Base-by-base conservation (phyloP, 2,329 filamentous ascomycete species). In the Ophiocordyceps sinensis region DNA sequence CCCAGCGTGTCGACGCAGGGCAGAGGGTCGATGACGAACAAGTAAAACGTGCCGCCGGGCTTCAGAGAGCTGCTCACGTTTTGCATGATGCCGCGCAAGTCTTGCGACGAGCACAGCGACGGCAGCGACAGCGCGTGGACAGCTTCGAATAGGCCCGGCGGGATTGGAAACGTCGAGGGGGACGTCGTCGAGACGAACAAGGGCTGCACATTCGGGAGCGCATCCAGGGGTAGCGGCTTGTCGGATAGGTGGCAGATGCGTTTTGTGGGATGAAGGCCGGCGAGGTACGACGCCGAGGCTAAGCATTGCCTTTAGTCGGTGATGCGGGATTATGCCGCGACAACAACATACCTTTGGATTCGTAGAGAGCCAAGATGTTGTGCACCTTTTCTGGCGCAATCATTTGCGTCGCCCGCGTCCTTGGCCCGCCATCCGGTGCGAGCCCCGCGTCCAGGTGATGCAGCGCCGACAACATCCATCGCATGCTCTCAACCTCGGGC, bases 21-120 rank as follows among this genome's bases (percentile, higher is more conserved):
- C 8, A 71, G 60, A 0, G 79, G 75, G 43, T 84, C 76, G 46
- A 83, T 72, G 15, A 83, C 58, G 0, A 71, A 70, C 14, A 84
- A 57, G 44, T 79, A 69, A 12, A 83, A 55, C 17, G 64, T 61
- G 1, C 79, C 77, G 0, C 68, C 67, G 0, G 68, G 65, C 4
- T 65, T 61, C 3, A 84, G 65, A 28, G 71, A 68, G 21, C 68
- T 68, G 51, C 73, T 63, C 47, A 79, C 71, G 45, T 72, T 71
- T 41, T 63, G 63, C 14, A 83, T 65, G 1, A 81, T 57, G 2
- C 58, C 55, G 0, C 73, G 72, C 1, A 84, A 67, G 12, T 77
- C 72, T 0, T 69, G 60, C 0, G 72, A 71, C 1, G 74, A 62
- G 28, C 79, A 67, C 2, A 75, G 51, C 0, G 73, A 68, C 2